A percentile compares a stretch with the other conserved stretches of the same genome.
Evolutionary conservation across 108 stramenopile genomes (phyloP).

Genomic region (Skeletonema grethae): DNA sequence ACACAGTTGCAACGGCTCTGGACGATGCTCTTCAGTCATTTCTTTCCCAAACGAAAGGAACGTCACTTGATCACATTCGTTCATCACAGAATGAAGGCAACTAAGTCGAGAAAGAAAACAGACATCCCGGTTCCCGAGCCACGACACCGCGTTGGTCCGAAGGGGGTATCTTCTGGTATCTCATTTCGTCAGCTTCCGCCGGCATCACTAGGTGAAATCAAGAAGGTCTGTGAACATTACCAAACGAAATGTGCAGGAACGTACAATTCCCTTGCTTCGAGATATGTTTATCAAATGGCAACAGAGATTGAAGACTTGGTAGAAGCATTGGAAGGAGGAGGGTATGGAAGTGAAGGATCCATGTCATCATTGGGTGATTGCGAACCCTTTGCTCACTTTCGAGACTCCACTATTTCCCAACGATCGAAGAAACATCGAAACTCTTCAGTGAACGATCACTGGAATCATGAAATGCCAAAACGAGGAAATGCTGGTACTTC

Average conservation of each 20-base stretch:
- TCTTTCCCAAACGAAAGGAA: neutral
- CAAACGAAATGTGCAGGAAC: slow-evolving; percentile 74
- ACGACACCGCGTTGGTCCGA: slow-evolving; percentile 54
- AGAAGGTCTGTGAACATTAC: slow-evolving; percentile 77
- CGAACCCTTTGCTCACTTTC: slow-evolving; percentile 7
- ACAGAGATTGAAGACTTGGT: slow-evolving; percentile 62
- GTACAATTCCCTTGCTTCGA: slow-evolving; percentile 69
- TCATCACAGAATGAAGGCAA: neutral
- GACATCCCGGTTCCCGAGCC: slow-evolving; percentile 54
- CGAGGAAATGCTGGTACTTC: neutral
- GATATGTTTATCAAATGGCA: slow-evolving; percentile 75
- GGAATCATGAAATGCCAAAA: neutral
- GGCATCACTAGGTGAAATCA: slow-evolving; percentile 62
- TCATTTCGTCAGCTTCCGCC: slow-evolving; percentile 64
- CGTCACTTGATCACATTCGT: too few species aligned
- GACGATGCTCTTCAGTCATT: neutral
- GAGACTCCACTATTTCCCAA: neutral
- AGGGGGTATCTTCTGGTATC: slow-evolving; percentile 65
- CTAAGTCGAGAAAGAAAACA: slow-evolving; percentile 16
- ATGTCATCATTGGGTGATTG: slow-evolving; percentile 9
- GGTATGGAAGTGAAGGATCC: slow-evolving; percentile 19
- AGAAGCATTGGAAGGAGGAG: slow-evolving; percentile 42
- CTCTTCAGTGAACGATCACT: neutral
- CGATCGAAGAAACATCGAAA: neutral
- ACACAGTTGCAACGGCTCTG: too few species aligned